Evolutionary conservation across 352 stramenopile genomes (phyloP).

Genomic region (Globisporangium recalcitrans): DNA sequence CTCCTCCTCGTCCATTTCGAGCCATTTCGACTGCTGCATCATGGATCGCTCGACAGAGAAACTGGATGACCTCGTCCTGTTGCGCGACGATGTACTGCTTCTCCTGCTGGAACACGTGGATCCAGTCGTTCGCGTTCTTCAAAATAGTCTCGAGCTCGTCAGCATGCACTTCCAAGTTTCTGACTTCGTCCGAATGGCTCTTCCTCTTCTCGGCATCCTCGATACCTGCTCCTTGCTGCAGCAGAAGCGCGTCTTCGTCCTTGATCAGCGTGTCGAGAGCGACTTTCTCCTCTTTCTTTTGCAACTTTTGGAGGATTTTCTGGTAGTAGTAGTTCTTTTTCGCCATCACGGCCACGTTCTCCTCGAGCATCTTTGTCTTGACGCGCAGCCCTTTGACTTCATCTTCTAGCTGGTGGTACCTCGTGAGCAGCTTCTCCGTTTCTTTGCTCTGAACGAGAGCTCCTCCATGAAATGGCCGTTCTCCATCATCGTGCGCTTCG

Average conservation of each 20-base stretch:
- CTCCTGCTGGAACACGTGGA: slow-evolving; percentile 44
- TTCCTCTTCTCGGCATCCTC: slow-evolving; percentile 13
- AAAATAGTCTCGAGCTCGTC: slow-evolving; percentile 28
- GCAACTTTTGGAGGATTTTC: slow-evolving; percentile 54
- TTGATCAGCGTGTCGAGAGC: slow-evolving; percentile 10
- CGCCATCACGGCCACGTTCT: slow-evolving; percentile 47
- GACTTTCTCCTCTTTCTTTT: slow-evolving; percentile 21
- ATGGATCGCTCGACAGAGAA: slow-evolving; percentile 37
- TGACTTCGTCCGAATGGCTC: slow-evolving; percentile 10
- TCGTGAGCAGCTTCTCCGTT: slow-evolving; percentile 60
- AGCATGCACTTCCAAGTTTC: slow-evolving; percentile 14
- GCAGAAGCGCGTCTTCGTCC: neutral
- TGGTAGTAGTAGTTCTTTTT: slow-evolving; percentile 74
- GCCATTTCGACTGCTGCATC: slow-evolving; percentile 22
- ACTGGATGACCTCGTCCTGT: slow-evolving; percentile 65
- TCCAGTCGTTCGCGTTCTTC: slow-evolving; percentile 36
- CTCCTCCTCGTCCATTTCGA: neutral
- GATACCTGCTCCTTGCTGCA: neutral
- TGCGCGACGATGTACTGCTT: slow-evolving; percentile 54
- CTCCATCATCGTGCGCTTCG: slow-evolving; percentile 76
- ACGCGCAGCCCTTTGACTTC: slow-evolving; percentile 41
- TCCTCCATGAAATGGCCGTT: slow-evolving; percentile 77
- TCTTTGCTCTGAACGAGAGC: slow-evolving; percentile 67
- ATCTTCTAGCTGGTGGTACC: slow-evolving; percentile 35
- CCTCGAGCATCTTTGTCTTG: slow-evolving; percentile 43